Evolutionary conservation across 2,329 filamentous ascomycete species (phyloP), one percentile per base, ranked within the genome.

Genomic region (Phoma sp.): DNA sequence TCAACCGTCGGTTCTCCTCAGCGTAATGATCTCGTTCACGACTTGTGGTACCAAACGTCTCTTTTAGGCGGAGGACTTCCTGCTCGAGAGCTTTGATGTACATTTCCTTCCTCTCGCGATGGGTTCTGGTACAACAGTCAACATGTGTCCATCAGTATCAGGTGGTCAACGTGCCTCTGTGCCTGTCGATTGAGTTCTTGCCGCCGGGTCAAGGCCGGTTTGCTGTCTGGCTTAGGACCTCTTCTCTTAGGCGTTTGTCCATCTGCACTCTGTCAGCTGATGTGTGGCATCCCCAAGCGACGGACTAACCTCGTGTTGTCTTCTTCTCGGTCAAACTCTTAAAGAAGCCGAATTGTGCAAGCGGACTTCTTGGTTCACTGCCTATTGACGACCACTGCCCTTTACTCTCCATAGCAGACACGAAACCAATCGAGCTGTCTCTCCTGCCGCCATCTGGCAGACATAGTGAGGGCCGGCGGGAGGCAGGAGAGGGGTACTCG

Each of bases 151-250:
- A 25, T 27, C 24, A 1, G 15, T 35, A 41, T 38, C 12, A 29
- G 24, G 25, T 15, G 15, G 31, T 43, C 10, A 37, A n/a, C 49
- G 8, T 85, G 96, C 93, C 93, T 89, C 77, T 98, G 95, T 27
- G 95, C 95, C 78, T 98, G 94, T 61, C 95, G 86, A 73, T 98
- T 98, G 58, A 98, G 80, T 76, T 98, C 94, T 73, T 98, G 95
- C 61, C 94, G 86, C 59, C 94, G 85, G 19, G 94, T 98, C 68
- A 96, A 79, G 39, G 95, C 94, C 17, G 95, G 95, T 73, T 96
- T 97, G 80, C 90, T 96, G 75, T 98, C 95, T 19, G 95, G 95
- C 74, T 98, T 98, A 0, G 95, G 95, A 1, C 95, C 95, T 75
- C 95, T 87, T 63, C 91, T 87, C 78, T 98, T 99, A 2, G 91